A percentile compares a stretch with the other conserved stretches of the same genome.
Conservation (phyloP, 345 rosid genomes). For the Rhodamnia argentea region DNA sequence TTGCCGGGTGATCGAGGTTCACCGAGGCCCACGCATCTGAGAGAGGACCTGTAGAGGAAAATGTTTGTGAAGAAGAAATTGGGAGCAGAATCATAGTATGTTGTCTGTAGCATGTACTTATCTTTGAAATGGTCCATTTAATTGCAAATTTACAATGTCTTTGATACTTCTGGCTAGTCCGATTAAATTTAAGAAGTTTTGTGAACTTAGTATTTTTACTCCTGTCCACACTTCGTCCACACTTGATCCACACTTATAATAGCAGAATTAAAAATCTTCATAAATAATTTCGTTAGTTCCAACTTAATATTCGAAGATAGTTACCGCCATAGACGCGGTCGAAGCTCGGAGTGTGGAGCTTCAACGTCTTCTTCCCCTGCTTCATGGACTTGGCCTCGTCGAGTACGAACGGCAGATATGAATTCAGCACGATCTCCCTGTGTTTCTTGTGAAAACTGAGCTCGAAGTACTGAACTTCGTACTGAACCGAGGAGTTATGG, state of each 20-base stretch:
- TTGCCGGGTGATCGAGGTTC: conserved; percentile 23
- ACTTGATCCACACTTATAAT: background rate
- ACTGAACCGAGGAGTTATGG: conserved; percentile 4
- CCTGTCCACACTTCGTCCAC: too few relatives aligned
- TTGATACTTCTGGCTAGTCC: too few relatives aligned
- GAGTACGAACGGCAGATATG: conserved; percentile 40
- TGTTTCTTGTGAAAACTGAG: conserved; percentile 48
- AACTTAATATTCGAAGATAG: background rate
- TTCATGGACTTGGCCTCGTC: conserved; percentile 21
- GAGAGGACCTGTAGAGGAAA: background rate
- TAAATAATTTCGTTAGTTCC: background rate
- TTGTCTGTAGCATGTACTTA: too few relatives aligned
- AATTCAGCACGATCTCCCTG: conserved; percentile 30
- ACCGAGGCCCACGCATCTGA: conserved; percentile 43
- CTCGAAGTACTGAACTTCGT: conserved; percentile 32
- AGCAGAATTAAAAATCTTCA: background rate
- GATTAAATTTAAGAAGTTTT: too few relatives aligned
- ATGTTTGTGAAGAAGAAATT: background rate
- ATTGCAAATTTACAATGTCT: background rate
- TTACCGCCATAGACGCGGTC: background rate
- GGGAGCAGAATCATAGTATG: background rate
- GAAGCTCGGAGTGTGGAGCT: conserved; percentile 32
- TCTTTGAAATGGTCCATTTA: background rate
- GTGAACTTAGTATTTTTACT: too few relatives aligned
- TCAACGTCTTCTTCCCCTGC: conserved; percentile 40